These are phyloP conservation scores for Rhizophora mangle DNA, from an alignment of 345 rosid genomes.

Conservation along the genomic window DNA sequence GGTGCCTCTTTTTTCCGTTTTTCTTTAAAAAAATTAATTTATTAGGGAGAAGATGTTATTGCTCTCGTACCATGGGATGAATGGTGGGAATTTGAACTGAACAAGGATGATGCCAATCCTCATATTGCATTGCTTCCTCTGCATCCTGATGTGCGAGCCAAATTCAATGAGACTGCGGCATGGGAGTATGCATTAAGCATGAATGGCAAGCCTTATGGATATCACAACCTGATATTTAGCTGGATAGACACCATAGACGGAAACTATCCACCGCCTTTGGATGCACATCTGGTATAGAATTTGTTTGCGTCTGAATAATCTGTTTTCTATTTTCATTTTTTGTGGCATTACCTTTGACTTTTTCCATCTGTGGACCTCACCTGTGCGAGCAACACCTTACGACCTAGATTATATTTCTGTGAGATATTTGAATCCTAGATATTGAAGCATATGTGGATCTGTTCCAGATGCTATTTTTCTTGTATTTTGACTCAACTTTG, in stretches of 20 bases:
- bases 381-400: background rate
- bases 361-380: background rate
- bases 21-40: slow-evolving; percentile 3
- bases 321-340: background rate
- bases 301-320: slow-evolving; percentile 4
- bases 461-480: background rate
- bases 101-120: slow-evolving; percentile 82
- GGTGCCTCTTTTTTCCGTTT: background rate
- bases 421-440: background rate
- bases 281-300: slow-evolving; percentile 77
- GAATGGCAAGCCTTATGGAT: slow-evolving; percentile 89
- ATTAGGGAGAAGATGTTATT: slow-evolving; percentile 83
- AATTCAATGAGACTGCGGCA: slow-evolving; percentile 87
- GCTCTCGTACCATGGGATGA: slow-evolving; percentile 92
- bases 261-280: slow-evolving; percentile 97
- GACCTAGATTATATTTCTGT: background rate
- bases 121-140: slow-evolving; percentile 91
- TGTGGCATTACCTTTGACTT: background rate
- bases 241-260: slow-evolving; percentile 92
- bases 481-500: background rate
- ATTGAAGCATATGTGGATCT: background rate
- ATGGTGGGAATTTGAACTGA: slow-evolving; percentile 98
- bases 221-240: slow-evolving; percentile 97
- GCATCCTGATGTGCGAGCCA: slow-evolving; percentile 81
- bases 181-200: slow-evolving; percentile 95